phyloP scores from a whole-genome alignment of 1,284 basidiomycete species.

The Porogramme epimiltina region DNA sequence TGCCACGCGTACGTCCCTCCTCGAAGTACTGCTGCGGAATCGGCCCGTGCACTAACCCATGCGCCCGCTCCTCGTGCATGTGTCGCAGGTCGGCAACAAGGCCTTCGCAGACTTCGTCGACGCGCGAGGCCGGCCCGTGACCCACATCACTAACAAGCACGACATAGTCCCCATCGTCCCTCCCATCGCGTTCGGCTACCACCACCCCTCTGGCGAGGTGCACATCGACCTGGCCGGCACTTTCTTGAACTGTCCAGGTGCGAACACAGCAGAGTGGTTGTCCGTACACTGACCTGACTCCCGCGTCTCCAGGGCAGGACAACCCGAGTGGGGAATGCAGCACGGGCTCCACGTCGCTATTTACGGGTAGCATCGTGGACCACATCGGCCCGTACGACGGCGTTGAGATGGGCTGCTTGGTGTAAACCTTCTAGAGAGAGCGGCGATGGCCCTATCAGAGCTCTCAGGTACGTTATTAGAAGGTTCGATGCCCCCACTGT shows the following conservation, averaged over 20 bases:
- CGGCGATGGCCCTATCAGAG: too few relatives aligned
- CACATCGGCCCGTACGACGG: slow-evolving; percentile 63
- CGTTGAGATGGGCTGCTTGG: slow-evolving; percentile 50
- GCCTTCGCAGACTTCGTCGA: slow-evolving; percentile 61
- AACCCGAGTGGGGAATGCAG: slow-evolving; percentile 52
- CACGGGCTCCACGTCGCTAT: slow-evolving; percentile 57
- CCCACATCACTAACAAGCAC: slow-evolving; percentile 30
- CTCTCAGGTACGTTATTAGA: too few relatives aligned
- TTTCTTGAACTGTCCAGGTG: slow-evolving; percentile 51
- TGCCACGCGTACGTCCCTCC: slow-evolving; percentile 48
- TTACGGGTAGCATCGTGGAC: slow-evolving; percentile 40
- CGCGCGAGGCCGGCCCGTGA: slow-evolving; percentile 37
- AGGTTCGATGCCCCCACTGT: too few relatives aligned
- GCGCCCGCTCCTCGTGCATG: too few relatives aligned
- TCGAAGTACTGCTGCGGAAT: slow-evolving; percentile 1
- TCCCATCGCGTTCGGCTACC: slow-evolving; percentile 46
- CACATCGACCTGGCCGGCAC: slow-evolving; percentile 50
- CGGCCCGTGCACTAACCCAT: background rate
- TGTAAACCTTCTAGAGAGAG: too few relatives aligned
- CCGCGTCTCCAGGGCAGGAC: slow-evolving; percentile 46
- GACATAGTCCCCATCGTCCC: slow-evolving; percentile 27
- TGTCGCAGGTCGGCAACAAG: slow-evolving; percentile 57
- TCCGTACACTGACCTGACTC: background rate
- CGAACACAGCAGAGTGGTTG: background rate
- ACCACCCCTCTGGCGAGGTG: slow-evolving; percentile 58